These are phyloP conservation scores for Rhododendron henanense DNA, from an alignment of 148 eudicot genomes.

Conservation along the genomic window DNA sequence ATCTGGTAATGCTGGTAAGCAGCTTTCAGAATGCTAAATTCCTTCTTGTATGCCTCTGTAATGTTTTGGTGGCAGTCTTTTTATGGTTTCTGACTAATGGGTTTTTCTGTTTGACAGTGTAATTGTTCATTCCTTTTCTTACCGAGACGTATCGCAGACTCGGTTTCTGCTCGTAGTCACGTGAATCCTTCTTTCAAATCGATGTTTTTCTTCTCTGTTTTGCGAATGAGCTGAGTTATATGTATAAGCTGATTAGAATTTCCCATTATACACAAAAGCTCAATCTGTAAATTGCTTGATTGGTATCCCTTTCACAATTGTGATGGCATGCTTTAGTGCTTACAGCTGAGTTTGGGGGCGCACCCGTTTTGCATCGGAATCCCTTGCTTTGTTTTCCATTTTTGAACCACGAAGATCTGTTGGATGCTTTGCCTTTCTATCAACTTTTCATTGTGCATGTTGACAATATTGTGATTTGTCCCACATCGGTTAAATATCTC, in stretches of 20 bases:
- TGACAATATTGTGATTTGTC: no score
- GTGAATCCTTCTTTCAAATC: not conserved
- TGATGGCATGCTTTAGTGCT: not conserved
- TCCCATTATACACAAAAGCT: not conserved
- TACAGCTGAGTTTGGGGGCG: not conserved
- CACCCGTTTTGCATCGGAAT: not conserved
- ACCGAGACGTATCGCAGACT: not conserved
- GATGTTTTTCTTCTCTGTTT: no score
- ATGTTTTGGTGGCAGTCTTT: not conserved
- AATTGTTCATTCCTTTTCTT: not conserved
- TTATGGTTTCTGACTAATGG: not conserved
- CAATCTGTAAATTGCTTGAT: not conserved
- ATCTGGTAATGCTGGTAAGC: no score
- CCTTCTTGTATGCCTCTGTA: constrained; percentile 5
- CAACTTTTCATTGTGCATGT: no score
- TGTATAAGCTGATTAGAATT: not conserved
- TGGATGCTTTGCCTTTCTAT: no score
- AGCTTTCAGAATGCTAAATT: not conserved
- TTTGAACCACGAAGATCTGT: not conserved
- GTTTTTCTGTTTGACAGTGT: not conserved
- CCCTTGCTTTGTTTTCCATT: not conserved
- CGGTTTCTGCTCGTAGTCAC: not conserved
- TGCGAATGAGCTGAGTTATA: not conserved
- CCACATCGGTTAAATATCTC: no score
- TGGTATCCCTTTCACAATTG: not conserved